Percentiles rank a stretch among this genome's conserved stretches.
These are phyloP conservation scores for Aspergillus novoparasiticus DNA, from an alignment of 2,329 filamentous ascomycete genomes.

Conservation along the genomic window DNA sequence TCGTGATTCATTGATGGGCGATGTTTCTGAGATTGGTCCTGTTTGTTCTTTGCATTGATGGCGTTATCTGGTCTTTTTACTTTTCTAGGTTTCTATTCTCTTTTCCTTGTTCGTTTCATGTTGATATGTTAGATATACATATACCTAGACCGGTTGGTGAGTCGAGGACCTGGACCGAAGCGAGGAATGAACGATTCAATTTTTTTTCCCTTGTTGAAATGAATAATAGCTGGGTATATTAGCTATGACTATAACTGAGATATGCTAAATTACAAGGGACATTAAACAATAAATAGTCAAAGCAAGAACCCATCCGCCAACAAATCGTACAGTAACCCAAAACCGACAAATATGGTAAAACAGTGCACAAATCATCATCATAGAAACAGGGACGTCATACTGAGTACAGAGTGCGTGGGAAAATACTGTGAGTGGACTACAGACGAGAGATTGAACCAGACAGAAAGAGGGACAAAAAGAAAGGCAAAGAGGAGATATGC, in stretches of 20 bases:
- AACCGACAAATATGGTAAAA: background rate
- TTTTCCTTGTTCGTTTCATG: conserved; percentile 1
- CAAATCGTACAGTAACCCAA: conserved; percentile 11
- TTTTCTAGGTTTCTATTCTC: background rate
- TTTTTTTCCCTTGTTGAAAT: background rate
- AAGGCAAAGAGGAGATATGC: conserved; percentile 2
- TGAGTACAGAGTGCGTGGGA: background rate
- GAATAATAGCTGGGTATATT: conserved; percentile 9
- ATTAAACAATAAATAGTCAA: conserved; percentile 19
- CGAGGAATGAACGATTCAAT: conserved; percentile 1
- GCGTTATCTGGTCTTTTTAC: conserved; percentile 25
- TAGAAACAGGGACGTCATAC: conserved; percentile 7
- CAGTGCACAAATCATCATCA: conserved; percentile 9
- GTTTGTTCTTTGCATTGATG: conserved; percentile 26
- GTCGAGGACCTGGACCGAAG: background rate
- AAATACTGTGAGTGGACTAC: background rate
- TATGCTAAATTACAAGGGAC: conserved; percentile 21
- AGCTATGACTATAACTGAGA: conserved; percentile 5
- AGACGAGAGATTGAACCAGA: background rate
- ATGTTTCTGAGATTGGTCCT: background rate
- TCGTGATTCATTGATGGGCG: background rate
- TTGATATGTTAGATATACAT: conserved; percentile 9
- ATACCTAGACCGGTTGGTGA: conserved; percentile 4
- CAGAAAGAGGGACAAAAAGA: background rate
- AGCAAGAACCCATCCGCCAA: conserved; percentile 10